Conservation (phyloP, 768 basidiomycete genomes). For the Leucosporidium creatinivorum region DNA sequence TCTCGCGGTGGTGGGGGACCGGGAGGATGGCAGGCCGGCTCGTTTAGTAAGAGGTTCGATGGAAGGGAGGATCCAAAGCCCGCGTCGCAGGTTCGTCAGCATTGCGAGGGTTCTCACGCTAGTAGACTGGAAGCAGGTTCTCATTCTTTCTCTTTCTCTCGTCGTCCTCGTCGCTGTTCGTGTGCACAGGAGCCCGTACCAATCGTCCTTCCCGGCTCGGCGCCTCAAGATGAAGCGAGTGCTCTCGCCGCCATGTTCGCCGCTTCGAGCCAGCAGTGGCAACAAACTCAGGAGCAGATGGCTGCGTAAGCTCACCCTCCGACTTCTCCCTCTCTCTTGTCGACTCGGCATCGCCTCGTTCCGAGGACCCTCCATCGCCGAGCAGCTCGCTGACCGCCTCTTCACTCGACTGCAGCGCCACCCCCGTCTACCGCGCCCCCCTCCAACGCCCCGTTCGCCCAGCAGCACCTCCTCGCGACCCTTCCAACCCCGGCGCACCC, state of each 20-base stretch:
- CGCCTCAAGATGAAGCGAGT: slow-evolving; percentile 75
- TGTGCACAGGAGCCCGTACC: not conserved
- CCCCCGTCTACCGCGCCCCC: slow-evolving; percentile 50
- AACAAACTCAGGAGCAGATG: slow-evolving; percentile 99
- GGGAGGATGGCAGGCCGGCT: slow-evolving; percentile 42
- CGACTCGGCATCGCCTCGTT: too few relatives aligned
- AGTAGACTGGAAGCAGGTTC: slow-evolving; percentile 7
- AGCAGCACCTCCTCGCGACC: not conserved
- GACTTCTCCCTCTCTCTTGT: not conserved
- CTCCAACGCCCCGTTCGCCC: not conserved
- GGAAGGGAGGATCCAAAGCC: slow-evolving; percentile 57
- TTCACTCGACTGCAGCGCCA: slow-evolving; percentile 40
- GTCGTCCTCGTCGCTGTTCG: not conserved
- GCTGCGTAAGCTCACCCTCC: slow-evolving; percentile 68
- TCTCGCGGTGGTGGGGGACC: slow-evolving; percentile 3
- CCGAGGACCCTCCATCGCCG: not conserved
- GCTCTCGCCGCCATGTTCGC: slow-evolving; percentile 98
- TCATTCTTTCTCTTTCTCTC: not conserved
- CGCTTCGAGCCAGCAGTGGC: slow-evolving; percentile 89
- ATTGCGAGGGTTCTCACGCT: slow-evolving; percentile 5
- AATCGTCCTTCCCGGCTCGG: slow-evolving; percentile 30
- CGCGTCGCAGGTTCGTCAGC: slow-evolving; percentile 33
- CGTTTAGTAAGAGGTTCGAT: slow-evolving; percentile 78
- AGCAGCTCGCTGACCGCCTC: slow-evolving; percentile 40
- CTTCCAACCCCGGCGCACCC: not conserved